A percentile compares a stretch with the other conserved stretches of the same genome.
Evolutionary conservation across 2,329 filamentous ascomycete species (phyloP).

Genomic region (Thielaviopsis populi): DNA sequence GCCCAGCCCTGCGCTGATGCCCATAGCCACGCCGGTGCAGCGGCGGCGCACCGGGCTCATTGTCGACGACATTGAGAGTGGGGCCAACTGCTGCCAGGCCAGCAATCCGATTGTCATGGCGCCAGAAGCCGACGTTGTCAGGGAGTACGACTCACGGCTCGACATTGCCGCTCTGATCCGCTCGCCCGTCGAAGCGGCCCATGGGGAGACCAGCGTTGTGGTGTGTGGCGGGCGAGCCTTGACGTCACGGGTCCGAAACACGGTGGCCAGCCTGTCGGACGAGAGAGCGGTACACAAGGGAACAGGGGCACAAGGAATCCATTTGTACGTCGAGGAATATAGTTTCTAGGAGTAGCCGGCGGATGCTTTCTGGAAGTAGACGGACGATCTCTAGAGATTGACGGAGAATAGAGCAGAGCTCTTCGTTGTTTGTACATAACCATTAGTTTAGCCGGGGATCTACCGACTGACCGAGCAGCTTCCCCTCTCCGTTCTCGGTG

Average conservation of each 20-base stretch:
- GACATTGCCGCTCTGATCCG: constrained; percentile 39
- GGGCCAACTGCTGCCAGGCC: constrained; percentile 12
- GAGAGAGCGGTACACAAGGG: constrained; percentile 50
- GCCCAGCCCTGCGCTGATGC: not conserved
- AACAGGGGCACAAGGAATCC: constrained; percentile 47
- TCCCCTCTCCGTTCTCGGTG: not conserved
- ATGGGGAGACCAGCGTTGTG: constrained; percentile 45
- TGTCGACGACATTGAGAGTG: constrained; percentile 13
- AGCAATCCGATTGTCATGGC: constrained; percentile 5
- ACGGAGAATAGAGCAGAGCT: too few relatives aligned
- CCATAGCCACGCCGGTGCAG: not conserved
- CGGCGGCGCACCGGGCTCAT: not conserved
- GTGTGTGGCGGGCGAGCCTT: constrained; percentile 44
- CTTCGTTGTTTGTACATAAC: not conserved
- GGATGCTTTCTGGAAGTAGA: too few relatives aligned
- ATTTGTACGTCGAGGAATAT: constrained; percentile 46
- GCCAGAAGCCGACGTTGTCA: constrained; percentile 24
- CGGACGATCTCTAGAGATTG: too few relatives aligned
- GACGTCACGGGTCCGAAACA: constrained; percentile 39
- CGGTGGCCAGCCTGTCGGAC: constrained; percentile 40
- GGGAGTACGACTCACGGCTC: constrained; percentile 33
- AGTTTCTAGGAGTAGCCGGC: constrained; percentile 30
- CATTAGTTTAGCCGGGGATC: not conserved
- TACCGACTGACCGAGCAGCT: not conserved
- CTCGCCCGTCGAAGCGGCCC: constrained; percentile 39